Base-by-base conservation (phyloP, 306 rosid genomes). In the Dryas alaskensis region DNA sequence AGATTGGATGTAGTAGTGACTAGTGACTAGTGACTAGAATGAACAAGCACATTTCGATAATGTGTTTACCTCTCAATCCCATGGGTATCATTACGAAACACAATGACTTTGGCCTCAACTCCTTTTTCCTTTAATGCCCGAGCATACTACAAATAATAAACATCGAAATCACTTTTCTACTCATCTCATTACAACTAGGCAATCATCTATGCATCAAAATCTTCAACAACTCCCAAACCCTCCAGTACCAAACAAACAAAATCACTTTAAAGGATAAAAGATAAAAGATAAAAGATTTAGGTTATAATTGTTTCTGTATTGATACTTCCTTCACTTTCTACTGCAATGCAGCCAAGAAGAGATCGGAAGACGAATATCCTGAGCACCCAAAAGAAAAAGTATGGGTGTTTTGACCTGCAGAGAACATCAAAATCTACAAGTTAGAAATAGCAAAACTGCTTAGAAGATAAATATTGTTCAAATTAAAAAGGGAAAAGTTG, bases 21-120 rank as follows among this genome's bases (percentile, higher is more conserved):
- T 22, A 52, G 19, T 19, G 4, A 44, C 44, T 22, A 52, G 48
- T 44, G 44, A 46, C 11, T 3, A 47, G 63, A 73, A 60, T 40
- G 49, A 37, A 82, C 7, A 62, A 31, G 72, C 44, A 37, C 53
- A 45, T 69, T 0, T 7, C 73, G 69, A 16, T 61, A 60, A 67
- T 76, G 39, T 31, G 47, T 78, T 65, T 80, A 94, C 98, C 95
- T 87, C 16, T 92, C 97, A 73, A 94, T 79, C 76, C 77, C 84
- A 78, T 94, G 98, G 76, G 10, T 67, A 76, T 94, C 98, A 48
- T 88, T 71, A 6, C 97, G 98, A 86, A 94, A 94, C 83, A 94
- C 45, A 40, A 89, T 69, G 48, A 87, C 72, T 87, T 91, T 94
- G 49, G 77, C 87, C 53, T 70, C 79, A n/a, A 72, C 92, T 84